These are phyloP conservation scores for Dorcoceras hygrometricum DNA, from an alignment of 257 asterid genomes.

Conservation along the genomic window DNA sequence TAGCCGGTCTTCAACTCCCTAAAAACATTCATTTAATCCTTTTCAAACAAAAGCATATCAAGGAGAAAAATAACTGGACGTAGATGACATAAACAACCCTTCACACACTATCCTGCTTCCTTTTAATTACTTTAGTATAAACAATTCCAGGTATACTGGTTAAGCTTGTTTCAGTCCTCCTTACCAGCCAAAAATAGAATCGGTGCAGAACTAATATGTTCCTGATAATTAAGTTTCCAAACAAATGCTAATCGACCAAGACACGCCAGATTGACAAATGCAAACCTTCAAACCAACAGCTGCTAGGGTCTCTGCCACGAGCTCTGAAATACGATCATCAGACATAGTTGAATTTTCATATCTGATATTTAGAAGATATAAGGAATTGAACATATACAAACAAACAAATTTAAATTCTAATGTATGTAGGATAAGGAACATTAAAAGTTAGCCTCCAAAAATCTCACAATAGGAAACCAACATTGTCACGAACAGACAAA, in stretches of 20 bases:
- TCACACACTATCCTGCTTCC: background rate
- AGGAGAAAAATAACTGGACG: background rate
- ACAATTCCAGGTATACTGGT: slow-evolving; percentile 12
- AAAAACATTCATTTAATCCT: slow-evolving; percentile 28
- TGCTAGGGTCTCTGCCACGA: slow-evolving; percentile 91
- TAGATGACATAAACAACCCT: slow-evolving; percentile 18
- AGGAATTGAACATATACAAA: slow-evolving; percentile 7
- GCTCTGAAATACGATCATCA: slow-evolving; percentile 72
- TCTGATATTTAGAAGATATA: slow-evolving; percentile 37
- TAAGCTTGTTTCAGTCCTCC: slow-evolving; percentile 12
- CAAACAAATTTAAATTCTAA: background rate
- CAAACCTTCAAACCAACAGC: slow-evolving; percentile 98
- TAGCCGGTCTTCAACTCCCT: slow-evolving; percentile 93
- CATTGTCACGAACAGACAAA: slow-evolving; percentile 91
- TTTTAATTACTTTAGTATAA: background rate
- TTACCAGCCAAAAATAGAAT: slow-evolving; percentile 19
- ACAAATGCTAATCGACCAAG: background rate
- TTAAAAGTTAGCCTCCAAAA: slow-evolving; percentile 19
- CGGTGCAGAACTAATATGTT: background rate
- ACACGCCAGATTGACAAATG: slow-evolving; percentile 7
- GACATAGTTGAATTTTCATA: slow-evolving; percentile 93
- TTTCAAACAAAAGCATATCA: background rate
- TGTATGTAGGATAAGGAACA: slow-evolving; percentile 11
- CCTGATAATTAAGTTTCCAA: background rate
- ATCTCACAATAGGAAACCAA: slow-evolving; percentile 94